A percentile compares a stretch with the other conserved stretches of the same genome.
Conservation (phyloP, 75 land plant species). For the Cupressus sempervirens region DNA sequence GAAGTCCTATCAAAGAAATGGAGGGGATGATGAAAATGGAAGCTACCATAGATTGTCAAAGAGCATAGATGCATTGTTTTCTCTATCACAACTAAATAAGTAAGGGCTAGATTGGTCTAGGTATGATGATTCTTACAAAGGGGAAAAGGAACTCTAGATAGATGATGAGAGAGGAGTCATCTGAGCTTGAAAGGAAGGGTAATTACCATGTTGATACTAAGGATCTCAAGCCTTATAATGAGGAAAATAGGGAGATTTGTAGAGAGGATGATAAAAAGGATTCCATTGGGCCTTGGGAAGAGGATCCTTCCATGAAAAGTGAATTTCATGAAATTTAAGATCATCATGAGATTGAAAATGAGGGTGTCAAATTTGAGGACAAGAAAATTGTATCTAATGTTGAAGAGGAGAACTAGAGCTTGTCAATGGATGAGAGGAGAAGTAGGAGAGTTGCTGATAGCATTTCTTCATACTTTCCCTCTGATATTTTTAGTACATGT, state of each 20-base stretch:
- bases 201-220: background rate
- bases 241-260: background rate
- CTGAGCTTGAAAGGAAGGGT: background rate
- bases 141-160: background rate
- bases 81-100: background rate
- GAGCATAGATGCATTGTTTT: constrained; percentile 10
- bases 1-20: background rate
- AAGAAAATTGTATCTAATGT: no score
- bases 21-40: background rate
- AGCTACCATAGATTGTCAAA: background rate
- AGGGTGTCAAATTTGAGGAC: no score
- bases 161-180: background rate
- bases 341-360: no score
- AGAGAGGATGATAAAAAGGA: background rate
- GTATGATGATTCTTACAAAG: background rate
- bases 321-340: no score
- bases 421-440: no score
- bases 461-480: background rate
- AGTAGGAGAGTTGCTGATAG: no score
- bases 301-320: no score
- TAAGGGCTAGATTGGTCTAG: background rate
- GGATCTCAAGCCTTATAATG: no score
- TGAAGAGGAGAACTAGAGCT: no score
- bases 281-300: background rate
- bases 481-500: background rate